Conservation (phyloP, 441 rosid species). For the Croton laevigatus region DNA sequence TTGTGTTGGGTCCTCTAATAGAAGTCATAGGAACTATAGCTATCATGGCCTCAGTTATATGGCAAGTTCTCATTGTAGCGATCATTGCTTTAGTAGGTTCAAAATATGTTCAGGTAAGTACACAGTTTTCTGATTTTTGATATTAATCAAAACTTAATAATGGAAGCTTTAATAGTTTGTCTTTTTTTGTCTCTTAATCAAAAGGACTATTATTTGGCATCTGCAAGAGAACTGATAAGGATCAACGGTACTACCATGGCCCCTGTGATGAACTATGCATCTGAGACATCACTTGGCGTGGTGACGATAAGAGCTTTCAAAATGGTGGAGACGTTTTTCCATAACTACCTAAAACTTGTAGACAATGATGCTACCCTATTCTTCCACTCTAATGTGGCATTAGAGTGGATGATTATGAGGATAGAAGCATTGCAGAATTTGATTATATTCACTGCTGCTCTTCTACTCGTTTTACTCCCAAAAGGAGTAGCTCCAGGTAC, state of each 20-base stretch:
- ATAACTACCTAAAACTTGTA: slow-evolving; percentile 52
- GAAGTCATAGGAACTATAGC: slow-evolving; percentile 52
- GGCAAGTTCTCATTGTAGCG: slow-evolving; percentile 83
- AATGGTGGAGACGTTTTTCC: slow-evolving; percentile 56
- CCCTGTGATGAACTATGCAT: slow-evolving; percentile 77
- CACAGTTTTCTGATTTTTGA: neutral
- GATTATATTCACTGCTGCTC: slow-evolving; percentile 68
- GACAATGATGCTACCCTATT: slow-evolving; percentile 68
- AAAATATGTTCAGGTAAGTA: slow-evolving; percentile 51
- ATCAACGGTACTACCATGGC: slow-evolving; percentile 96
- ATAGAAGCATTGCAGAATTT: slow-evolving; percentile 62
- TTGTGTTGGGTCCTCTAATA: slow-evolving; percentile 36
- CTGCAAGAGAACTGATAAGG: slow-evolving; percentile 78
- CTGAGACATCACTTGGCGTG: slow-evolving; percentile 80
- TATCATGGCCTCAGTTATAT: slow-evolving; percentile 75
- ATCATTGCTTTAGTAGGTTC: slow-evolving; percentile 53
- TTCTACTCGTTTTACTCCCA: slow-evolving; percentile 70
- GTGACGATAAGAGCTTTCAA: slow-evolving; percentile 82
- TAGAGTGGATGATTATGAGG: slow-evolving; percentile 79
- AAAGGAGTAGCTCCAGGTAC: slow-evolving; percentile 65
- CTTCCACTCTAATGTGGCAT: slow-evolving; percentile 67
- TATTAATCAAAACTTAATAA: neutral
- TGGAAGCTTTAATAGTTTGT: neutral
- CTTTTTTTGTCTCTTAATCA: neutral
- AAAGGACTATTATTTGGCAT: slow-evolving; percentile 67